Base-by-base conservation (phyloP, 2,329 filamentous ascomycete species). In the Verruconis gallopava region DNA sequence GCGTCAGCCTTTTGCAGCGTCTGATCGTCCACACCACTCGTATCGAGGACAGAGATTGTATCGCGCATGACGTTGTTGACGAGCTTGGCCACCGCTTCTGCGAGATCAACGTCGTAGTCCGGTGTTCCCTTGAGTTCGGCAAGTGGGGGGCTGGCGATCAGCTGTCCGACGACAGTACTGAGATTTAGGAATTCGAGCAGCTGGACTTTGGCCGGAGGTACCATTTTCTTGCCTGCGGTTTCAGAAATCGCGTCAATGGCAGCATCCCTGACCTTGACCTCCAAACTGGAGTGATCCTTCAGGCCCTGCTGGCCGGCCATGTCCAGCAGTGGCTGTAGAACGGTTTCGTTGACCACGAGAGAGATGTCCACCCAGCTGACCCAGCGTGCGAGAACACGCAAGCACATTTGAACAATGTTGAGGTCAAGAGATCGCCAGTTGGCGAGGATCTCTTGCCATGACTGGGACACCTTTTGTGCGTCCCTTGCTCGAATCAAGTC, bases 341-440 rank as follows among this genome's bases (percentile, higher is more conserved):
- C 91, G 42, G 80, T 75, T 56, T 88, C 77, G 60, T 93, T 93
- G 53, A 98, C 85, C 35, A 98, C 79, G 44, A 98, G 69, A 39
- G 82, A 83, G 53, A 98, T 96, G 56, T 96, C 91, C 55, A 93
- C 93, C 91, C 91, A 98, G 71, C 86, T 93, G 46, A 94, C 86
- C 89, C 91, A 98, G 59, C 89, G 91, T 28, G 85, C 86, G 49
- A 98, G 77, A n/a, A 86, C 81, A 62, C 81, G 85, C 41, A 98
- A 71, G 52, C 84, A 88, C 71, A 93, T 79, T 59, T 95, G 86
- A 34, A 93, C 73, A 44, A 96, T 73, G 50, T 81, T 75, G 44
- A 77, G 70, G 54, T 73, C 72, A 43, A 64, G 61, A 52, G 75
- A 74, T 50, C 72, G 69, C 72, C 88, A 96, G 53, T 80, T 76